Evolutionary conservation across 163 green algal genomes (phyloP).

Genomic region (Chlamydomonas reinhardtii): DNA sequence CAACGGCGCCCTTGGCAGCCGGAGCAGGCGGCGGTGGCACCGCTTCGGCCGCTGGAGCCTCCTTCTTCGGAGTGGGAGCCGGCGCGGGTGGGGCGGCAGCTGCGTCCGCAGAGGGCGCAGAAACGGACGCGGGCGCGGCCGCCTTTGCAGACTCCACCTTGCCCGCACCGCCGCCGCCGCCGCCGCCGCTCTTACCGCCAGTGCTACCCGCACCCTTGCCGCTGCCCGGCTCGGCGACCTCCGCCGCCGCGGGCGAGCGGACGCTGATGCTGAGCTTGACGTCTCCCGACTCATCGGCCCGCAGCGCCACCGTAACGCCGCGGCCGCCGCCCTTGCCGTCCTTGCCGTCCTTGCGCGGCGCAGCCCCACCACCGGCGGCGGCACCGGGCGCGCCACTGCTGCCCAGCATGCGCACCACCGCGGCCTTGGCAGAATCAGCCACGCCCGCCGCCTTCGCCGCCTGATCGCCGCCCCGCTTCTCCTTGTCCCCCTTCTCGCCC

Average conservation of each 20-base stretch:
- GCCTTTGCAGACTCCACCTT: not conserved
- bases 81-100: too few relatives aligned
- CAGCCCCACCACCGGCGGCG: not conserved
- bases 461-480: not conserved
- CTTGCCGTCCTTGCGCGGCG: not conserved
- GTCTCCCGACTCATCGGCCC: not conserved
- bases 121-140: too few relatives aligned
- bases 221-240: not conserved
- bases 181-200: not conserved
- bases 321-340: not conserved
- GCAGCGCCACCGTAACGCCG: not conserved
- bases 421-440: constrained; percentile 21
- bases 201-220: not conserved
- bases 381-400: not conserved
- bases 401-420: constrained; percentile 19
- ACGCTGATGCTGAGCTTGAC: not conserved
- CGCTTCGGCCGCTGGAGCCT: not conserved
- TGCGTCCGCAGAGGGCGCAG: too few relatives aligned
- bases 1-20: not conserved
- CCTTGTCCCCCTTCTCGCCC: not conserved
- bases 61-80: not conserved
- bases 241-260: not conserved
- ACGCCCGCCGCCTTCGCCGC: not conserved
- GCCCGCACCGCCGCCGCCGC: not conserved
- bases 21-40: too few relatives aligned